Conservation (phyloP, 129 eudicot species). For the Solidago caesia region DNA sequence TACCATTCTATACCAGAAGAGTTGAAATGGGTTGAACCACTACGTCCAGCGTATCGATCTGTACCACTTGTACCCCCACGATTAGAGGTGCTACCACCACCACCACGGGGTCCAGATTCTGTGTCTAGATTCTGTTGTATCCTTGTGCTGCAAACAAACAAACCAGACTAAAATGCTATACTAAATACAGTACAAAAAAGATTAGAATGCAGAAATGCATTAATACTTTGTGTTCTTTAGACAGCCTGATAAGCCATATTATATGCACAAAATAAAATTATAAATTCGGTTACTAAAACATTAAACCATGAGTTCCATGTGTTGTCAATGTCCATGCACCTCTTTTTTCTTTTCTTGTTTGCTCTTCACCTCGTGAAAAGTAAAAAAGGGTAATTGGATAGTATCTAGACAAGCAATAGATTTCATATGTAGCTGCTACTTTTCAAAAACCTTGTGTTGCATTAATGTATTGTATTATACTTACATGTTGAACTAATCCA, state of each 20-base stretch:
- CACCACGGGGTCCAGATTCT: constrained; percentile 35
- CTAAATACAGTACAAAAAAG: neutral
- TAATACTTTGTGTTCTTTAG: neutral
- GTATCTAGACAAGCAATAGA: too few species aligned
- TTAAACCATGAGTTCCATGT: neutral
- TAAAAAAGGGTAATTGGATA: too few species aligned
- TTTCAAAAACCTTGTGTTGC: too few species aligned
- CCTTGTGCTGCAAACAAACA: constrained; percentile 55
- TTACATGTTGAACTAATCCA: constrained; percentile 79
- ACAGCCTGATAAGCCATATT: neutral
- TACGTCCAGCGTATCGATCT: constrained; percentile 55
- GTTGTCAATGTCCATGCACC: constrained; percentile 37
- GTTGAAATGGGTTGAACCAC: constrained; percentile 42
- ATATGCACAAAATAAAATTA: neutral
- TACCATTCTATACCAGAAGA: constrained; percentile 57
- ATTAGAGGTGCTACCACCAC: constrained; percentile 40
- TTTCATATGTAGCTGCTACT: too few species aligned
- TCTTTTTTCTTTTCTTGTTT: constrained; percentile 97
- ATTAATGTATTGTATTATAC: too few species aligned
- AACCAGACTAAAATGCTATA: neutral
- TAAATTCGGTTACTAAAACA: neutral
- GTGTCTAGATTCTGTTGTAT: constrained; percentile 57
- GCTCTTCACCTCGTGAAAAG: constrained; percentile 96
- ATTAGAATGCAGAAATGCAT: neutral
- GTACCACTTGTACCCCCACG: constrained; percentile 60